Percentiles rank a stretch among this genome's conserved stretches.
phyloP scores from a whole-genome alignment of 768 basidiomycete genomes.

The Brasilioporus rufonigricans region DNA sequence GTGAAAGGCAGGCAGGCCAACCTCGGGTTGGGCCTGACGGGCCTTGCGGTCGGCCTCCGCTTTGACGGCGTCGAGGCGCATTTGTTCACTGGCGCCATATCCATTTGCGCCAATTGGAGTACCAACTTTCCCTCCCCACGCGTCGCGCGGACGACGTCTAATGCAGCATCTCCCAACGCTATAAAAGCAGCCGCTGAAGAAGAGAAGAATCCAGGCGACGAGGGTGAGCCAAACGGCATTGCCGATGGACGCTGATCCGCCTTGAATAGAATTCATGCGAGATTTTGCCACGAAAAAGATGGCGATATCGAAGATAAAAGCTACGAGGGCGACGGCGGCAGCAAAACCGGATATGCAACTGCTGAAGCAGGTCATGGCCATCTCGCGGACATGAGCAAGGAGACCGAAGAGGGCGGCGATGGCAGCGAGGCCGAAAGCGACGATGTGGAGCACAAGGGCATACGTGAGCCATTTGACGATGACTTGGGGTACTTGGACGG shows the following conservation, averaged over 20 bases:
- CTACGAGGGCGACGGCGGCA: conserved; percentile 72
- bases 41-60: conserved; percentile 85
- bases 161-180: conserved; percentile 84
- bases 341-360: conserved; percentile 80
- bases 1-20: conserved; percentile 71
- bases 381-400: conserved; percentile 83
- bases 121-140: conserved; percentile 37
- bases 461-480: conserved; percentile 96
- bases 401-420: conserved; percentile 78
- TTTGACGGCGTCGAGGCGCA: conserved; percentile 82
- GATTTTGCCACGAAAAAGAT: conserved; percentile 88
- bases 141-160: conserved; percentile 46
- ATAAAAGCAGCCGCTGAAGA: conserved; percentile 90
- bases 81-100: conserved; percentile 50
- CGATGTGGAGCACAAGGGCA: conserved; percentile 86
- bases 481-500: conserved; percentile 74
- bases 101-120: conserved; percentile 27
- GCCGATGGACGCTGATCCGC: conserved; percentile 81
- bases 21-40: conserved; percentile 54
- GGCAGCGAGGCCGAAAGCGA: conserved; percentile 74
- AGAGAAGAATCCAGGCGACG: conserved; percentile 79
- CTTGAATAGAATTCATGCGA: conserved; percentile 69
- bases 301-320: conserved; percentile 91
- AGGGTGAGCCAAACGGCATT: conserved; percentile 90
- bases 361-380: conserved; percentile 82